Conservation (phyloP, 169 alveolate genomes). For the Plasmodium cynomolgi region DNA sequence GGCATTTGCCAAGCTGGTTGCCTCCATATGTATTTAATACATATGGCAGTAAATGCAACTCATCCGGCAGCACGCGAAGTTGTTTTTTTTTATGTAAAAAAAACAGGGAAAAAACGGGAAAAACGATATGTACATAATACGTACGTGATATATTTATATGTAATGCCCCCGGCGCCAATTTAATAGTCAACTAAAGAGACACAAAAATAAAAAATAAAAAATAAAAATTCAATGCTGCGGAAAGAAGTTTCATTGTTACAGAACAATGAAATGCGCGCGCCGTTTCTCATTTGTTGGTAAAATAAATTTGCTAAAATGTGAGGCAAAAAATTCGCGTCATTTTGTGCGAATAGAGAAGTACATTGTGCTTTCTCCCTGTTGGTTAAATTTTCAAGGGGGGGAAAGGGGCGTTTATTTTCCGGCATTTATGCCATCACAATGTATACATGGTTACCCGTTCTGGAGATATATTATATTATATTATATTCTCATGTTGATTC, state of each 20-base stretch:
- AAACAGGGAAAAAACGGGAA: background rate
- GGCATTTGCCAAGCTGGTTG: background rate
- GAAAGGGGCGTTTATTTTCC: background rate
- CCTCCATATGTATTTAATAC: background rate
- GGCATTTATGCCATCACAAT: background rate
- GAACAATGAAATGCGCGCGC: background rate
- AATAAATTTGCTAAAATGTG: background rate
- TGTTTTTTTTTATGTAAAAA: background rate
- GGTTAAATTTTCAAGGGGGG: background rate
- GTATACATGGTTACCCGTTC: background rate
- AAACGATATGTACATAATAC: background rate
- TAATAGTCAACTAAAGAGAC: background rate
- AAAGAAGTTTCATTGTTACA: background rate
- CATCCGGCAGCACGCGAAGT: background rate
- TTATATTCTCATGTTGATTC: background rate
- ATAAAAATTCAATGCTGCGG: background rate
- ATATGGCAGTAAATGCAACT: background rate
- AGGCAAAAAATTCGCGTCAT: background rate
- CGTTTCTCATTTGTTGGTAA: background rate
- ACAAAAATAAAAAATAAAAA: background rate
- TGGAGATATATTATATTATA: too few species aligned
- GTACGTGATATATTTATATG: background rate
- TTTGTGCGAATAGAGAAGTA: background rate
- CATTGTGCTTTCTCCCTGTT: background rate
- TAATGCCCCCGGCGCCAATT: background rate